Base-by-base conservation (phyloP, 192 early-diverging fungal genomes). In the Entomortierella beljakovae region DNA sequence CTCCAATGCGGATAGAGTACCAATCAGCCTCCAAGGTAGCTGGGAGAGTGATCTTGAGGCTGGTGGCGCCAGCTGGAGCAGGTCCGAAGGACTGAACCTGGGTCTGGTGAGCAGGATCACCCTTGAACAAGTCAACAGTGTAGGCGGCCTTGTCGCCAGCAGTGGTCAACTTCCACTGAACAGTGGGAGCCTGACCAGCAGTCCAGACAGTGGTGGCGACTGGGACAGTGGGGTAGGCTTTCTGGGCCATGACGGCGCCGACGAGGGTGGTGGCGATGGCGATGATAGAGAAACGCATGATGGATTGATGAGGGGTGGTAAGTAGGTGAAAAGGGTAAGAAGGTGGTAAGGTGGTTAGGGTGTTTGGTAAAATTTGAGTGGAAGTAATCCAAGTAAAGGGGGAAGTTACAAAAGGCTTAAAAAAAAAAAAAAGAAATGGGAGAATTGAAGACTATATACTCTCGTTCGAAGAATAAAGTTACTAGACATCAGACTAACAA, bases 1-100 rank as follows among this genome's bases (percentile, higher is more conserved):
- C 72, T 2, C 72, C 72, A 15, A 75, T 61, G 18, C 64, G 57
- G 72, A 75, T 32, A 11, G 72, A 75, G 72, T 75, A 75, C 49
- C 50, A 75, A 34, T 67, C 64, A 26, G 72, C 65, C 28, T 31
- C 3, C 62, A 73, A 46, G 23, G 59, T 48, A 18, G 57, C 18
- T 16, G 63, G 57, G 58, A 75, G 38, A 35, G 43, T 16, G 33
- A 61, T 52, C 64, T 66, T 54, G 50, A 75, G 23, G 2, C 48
- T 60, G 28, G 57, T 68, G 51, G 40, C 64, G 2, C 64, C 72
- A 56, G 53, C 48, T 2, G 48, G 26, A 6, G 48, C 58, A 0
- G 37, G 49, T 10, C 72, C 72, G 7, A 67, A 31, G 13, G 59
- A 37, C n/a, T 40, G 3, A 32, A 75, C 64, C 10, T 48, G 22